Evolutionary conservation across 371 early-diverging fungal genomes (phyloP).

Genomic region (Rhizopus stolonifer): DNA sequence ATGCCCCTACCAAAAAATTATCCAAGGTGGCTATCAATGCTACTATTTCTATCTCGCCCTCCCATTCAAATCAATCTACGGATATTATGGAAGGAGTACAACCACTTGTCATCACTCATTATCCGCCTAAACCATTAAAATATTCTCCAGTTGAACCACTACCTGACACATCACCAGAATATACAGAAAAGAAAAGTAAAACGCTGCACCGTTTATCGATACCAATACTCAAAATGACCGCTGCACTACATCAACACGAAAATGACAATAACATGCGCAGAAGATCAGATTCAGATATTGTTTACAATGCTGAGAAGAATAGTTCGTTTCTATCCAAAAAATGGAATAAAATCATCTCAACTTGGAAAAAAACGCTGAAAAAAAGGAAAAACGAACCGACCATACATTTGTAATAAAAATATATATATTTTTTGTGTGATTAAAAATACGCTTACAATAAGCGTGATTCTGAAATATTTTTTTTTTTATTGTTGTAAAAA

Average conservation of each 20-base stretch:
- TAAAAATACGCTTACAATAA: too few species aligned
- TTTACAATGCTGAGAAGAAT: neutral
- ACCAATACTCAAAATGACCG: constrained; percentile 15
- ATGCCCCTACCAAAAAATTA: neutral
- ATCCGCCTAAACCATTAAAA: constrained; percentile 30
- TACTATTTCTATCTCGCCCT: constrained; percentile 16
- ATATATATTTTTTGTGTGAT: too few species aligned
- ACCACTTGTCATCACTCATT: constrained; percentile 30
- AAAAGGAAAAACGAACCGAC: neutral
- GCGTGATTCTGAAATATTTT: too few species aligned
- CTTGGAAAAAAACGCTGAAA: constrained; percentile 7
- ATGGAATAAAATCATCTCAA: constrained; percentile 16
- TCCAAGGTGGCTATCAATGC: constrained; percentile 22
- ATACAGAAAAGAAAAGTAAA: neutral
- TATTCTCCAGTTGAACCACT: constrained; percentile 34
- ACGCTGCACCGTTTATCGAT: constrained; percentile 19
- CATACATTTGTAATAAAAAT: neutral
- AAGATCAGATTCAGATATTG: constrained; percentile 21
- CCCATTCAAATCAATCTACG: neutral
- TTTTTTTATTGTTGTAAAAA: too few species aligned
- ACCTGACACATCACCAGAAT: neutral
- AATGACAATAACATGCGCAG: constrained; percentile 4
- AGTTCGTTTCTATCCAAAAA: constrained; percentile 6
- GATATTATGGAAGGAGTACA: constrained; percentile 7
- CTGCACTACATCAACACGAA: constrained; percentile 2